phyloP scores from a whole-genome alignment of 169 alveolate genomes.

The Cryptosporidium xiaoi region DNA sequence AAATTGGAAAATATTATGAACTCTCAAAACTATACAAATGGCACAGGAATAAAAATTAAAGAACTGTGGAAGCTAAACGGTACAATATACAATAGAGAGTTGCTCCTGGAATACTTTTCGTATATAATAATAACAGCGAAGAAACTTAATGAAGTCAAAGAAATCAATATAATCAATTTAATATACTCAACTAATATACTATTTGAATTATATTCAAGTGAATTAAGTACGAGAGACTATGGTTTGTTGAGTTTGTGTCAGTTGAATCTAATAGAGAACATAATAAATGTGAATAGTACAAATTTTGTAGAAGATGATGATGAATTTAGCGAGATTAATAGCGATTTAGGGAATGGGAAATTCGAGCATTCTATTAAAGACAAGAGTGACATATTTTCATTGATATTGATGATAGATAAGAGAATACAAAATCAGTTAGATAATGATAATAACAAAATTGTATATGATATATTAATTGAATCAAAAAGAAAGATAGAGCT shows the following conservation, averaged over 20 bases:
- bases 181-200: constrained; percentile 27
- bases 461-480: background rate
- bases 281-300: background rate
- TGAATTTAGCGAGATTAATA: background rate
- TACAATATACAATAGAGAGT: constrained; percentile 28
- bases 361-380: no score
- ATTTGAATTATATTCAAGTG: constrained; percentile 49
- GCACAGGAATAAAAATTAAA: background rate
- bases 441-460: constrained; percentile 11
- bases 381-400: constrained; percentile 24
- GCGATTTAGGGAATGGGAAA: background rate
- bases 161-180: background rate
- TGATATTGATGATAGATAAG: constrained; percentile 8
- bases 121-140: constrained; percentile 1
- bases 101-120: constrained; percentile 32
- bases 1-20: background rate
- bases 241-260: constrained; percentile 14
- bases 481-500: constrained; percentile 10
- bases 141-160: background rate
- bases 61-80: constrained; percentile 42
- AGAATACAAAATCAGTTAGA: background rate
- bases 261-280: constrained; percentile 1
- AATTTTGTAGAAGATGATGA: background rate
- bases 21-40: background rate
- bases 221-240: constrained; percentile 10